A percentile compares a stretch with the other conserved stretches of the same genome.
Evolutionary conservation across 2,329 filamentous ascomycete genomes (phyloP).

Genomic region (Arachnopeziza araneosa): DNA sequence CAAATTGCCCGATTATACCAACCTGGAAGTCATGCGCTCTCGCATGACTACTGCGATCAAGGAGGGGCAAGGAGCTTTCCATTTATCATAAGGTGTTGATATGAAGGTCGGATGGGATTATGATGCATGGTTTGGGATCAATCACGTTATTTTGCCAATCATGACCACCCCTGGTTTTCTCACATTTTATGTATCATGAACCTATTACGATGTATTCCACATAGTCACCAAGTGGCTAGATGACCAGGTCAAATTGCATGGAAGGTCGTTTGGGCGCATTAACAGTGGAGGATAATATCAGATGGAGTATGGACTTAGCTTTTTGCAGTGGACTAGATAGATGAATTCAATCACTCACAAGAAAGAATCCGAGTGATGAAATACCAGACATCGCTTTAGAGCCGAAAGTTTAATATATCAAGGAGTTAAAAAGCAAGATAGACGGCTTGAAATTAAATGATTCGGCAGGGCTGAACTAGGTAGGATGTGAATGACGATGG

Average conservation of each 20-base stretch:
- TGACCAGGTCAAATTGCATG: slow-evolving; percentile 30
- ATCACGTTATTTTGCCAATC: not conserved
- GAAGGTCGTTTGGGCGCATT: slow-evolving; percentile 32
- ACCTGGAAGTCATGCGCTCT: slow-evolving; percentile 67
- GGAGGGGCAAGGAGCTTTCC: slow-evolving; percentile 96
- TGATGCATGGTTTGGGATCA: slow-evolving; percentile 2
- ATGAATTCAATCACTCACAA: slow-evolving; percentile 10
- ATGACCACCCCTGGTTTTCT: slow-evolving; percentile 19
- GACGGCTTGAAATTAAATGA: no score
- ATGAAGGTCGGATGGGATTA: slow-evolving; percentile 6
- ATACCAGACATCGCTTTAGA: not conserved
- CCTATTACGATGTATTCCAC: slow-evolving; percentile 11
- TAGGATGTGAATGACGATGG: no score
- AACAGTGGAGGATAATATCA: slow-evolving; percentile 20
- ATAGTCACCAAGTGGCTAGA: slow-evolving; percentile 11
- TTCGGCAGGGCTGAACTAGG: no score
- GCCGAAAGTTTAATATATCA: no score
- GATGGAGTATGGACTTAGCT: slow-evolving; percentile 15
- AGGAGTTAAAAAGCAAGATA: no score
- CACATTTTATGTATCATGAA: slow-evolving; percentile 26
- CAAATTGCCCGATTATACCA: slow-evolving; percentile 92
- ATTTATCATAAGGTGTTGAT: slow-evolving; percentile 62
- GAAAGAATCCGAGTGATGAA: not conserved
- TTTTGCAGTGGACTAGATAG: slow-evolving; percentile 26
- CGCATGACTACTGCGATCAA: slow-evolving; percentile 81